A percentile compares a stretch with the other conserved stretches of the same genome.
These are phyloP conservation scores for Leccinum subspadiceum DNA, from an alignment of 1,284 basidiomycete species.

Conservation along the genomic window DNA sequence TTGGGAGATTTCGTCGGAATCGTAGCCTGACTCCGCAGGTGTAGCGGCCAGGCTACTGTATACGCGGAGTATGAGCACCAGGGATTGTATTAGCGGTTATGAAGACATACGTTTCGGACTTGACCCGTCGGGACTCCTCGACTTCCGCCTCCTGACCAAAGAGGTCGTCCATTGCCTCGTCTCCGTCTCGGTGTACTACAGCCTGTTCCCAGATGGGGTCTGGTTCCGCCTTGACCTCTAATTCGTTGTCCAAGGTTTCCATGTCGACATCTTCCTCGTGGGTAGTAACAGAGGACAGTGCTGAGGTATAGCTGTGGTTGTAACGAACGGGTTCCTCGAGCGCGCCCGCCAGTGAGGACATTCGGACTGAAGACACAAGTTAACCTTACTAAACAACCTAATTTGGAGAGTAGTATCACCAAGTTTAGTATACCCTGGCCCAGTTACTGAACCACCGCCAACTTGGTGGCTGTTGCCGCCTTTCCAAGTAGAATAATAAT, in stretches of 20 bases:
- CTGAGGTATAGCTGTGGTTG: constrained; percentile 18
- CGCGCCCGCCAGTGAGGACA: constrained; percentile 44
- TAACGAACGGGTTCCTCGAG: constrained; percentile 32
- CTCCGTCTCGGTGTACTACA: constrained; percentile 36
- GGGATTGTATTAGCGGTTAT: constrained; percentile 1
- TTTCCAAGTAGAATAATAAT: constrained; percentile 22
- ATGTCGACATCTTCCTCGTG: constrained; percentile 44
- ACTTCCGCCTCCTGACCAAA: constrained; percentile 73
- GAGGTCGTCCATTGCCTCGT: constrained; percentile 73
- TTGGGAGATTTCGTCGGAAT: constrained; percentile 65
- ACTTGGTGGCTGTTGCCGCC: constrained; percentile 20
- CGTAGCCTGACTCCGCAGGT: constrained; percentile 53
- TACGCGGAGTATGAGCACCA: constrained; percentile 17
- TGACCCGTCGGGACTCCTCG: constrained; percentile 45
- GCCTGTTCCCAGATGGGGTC: constrained; percentile 12
- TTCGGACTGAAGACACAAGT: constrained; percentile 8
- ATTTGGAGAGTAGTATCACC: constrained; percentile 11
- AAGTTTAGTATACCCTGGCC: neutral
- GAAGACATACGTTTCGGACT: constrained; percentile 31
- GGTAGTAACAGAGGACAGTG: constrained; percentile 10
- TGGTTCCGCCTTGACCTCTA: constrained; percentile 28
- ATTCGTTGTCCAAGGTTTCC: constrained; percentile 28
- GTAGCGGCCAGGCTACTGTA: constrained; percentile 27
- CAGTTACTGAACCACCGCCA: neutral
- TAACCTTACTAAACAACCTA: constrained; percentile 2